Evolutionary conservation across 495 filamentous ascomycete genomes (phyloP).

Genomic region (Penicillium soppii): DNA sequence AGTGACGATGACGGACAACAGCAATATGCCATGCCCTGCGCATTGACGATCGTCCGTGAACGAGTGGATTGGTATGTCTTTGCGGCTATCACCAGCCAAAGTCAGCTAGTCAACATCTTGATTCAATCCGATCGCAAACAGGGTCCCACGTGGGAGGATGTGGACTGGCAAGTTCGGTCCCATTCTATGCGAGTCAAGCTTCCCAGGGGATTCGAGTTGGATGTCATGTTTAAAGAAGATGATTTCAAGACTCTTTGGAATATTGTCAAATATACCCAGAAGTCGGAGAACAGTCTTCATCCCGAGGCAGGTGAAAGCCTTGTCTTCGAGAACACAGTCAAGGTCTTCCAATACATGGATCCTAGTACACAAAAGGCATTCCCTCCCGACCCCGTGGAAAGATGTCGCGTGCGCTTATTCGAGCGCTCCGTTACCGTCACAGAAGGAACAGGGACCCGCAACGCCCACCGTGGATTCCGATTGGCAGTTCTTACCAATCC

Average conservation of each 20-base stretch:
- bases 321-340: conserved; percentile 62
- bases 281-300: conserved; percentile 67
- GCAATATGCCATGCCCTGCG: conserved; percentile 64
- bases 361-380: conserved; percentile 64
- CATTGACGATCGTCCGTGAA: conserved; percentile 71
- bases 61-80: conserved; percentile 63
- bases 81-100: conserved; percentile 72
- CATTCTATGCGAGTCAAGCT: conserved; percentile 62
- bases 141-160: conserved; percentile 76
- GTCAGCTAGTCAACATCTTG: conserved; percentile 68
- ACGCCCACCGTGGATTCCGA: conserved; percentile 72
- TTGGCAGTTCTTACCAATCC: conserved; percentile 72
- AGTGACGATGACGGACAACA: conserved; percentile 57
- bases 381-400: conserved; percentile 66
- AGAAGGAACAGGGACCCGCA: conserved; percentile 65
- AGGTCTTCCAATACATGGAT: conserved; percentile 74
- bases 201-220: conserved; percentile 65
- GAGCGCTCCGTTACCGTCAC: conserved; percentile 61
- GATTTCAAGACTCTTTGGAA: conserved; percentile 76
- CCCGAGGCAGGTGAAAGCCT: conserved; percentile 62
- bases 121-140: conserved; percentile 65
- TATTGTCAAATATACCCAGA: conserved; percentile 76
- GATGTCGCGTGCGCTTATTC: conserved; percentile 70
- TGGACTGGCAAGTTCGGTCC: conserved; percentile 68
- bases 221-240: conserved; percentile 65